Percentiles rank a stretch among this genome's conserved stretches.
These are phyloP conservation scores for Nadsonia commutata DNA, from an alignment of 1,139 yeast genomes.

Conservation along the genomic window DNA sequence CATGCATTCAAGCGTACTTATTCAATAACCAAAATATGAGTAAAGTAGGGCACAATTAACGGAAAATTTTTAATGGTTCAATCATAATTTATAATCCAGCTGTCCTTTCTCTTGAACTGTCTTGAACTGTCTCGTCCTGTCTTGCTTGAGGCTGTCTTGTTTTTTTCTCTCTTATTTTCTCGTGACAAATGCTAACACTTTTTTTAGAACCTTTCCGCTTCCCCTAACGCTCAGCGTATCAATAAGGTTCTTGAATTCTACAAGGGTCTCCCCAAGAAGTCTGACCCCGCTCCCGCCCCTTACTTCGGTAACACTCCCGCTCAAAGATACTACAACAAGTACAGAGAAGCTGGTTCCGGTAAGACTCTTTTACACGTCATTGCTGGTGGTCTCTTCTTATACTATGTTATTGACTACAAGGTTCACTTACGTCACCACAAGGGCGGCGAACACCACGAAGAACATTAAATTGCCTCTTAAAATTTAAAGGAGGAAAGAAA, in stretches of 20 bases:
- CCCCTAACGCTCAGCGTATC: conserved; percentile 96
- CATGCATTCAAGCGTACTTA: too few relatives aligned
- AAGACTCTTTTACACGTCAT: conserved; percentile 69
- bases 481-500: too few relatives aligned
- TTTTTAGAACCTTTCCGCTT: conserved; percentile 69
- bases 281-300: conserved; percentile 41
- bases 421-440: conserved; percentile 63
- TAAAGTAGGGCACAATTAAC: neutral
- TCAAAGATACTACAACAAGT: conserved; percentile 44
- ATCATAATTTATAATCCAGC: neutral
- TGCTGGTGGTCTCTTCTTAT: conserved; percentile 52
- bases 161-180: neutral
- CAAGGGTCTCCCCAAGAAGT: conserved; percentile 91
- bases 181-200: neutral
- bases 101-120: too few relatives aligned
- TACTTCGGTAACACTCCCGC: conserved; percentile 7
- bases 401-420: conserved; percentile 90
- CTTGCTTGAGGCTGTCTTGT: too few relatives aligned
- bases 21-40: neutral
- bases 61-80: neutral
- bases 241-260: conserved; percentile 89
- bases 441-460: conserved; percentile 12
- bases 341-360: conserved; percentile 57
- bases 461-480: neutral
- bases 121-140: too few relatives aligned